Percentiles rank a stretch among this genome's conserved stretches.
Evolutionary conservation across 306 rosid species (phyloP).

Genomic region (Sophora flavescens): DNA sequence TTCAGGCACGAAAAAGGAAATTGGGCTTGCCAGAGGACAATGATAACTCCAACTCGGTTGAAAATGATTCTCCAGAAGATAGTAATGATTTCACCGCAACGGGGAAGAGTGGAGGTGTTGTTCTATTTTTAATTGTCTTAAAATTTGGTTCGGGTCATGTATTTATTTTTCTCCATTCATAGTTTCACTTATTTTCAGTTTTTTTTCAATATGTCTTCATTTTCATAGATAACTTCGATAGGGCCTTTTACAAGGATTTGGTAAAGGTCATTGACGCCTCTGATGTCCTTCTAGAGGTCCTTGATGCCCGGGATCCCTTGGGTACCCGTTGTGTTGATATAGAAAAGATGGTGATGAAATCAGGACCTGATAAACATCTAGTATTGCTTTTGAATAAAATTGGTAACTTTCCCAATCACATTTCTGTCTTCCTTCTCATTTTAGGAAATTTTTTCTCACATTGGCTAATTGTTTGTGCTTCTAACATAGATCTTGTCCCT

Average conservation of each 20-base stretch:
- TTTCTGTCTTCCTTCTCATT: neutral
- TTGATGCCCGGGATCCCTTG: conserved; percentile 97
- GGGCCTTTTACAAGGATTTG: conserved; percentile 90
- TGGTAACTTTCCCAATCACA: conserved; percentile 54
- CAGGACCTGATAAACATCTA: conserved; percentile 82
- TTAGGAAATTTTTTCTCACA: neutral
- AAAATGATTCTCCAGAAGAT: conserved; percentile 21
- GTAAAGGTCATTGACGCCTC: conserved; percentile 88
- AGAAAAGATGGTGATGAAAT: conserved; percentile 88
- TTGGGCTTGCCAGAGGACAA: conserved; percentile 77
- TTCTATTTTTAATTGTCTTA: conserved; percentile 11
- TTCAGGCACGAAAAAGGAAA: conserved; percentile 92
- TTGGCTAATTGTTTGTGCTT: conserved; percentile 41
- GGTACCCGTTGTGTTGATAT: conserved; percentile 90
- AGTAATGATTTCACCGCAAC: conserved; percentile 36
- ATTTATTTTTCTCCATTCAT: neutral
- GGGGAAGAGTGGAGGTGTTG: conserved; percentile 65
- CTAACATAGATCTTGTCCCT: conserved; percentile 85
- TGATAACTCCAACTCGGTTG: conserved; percentile 46
- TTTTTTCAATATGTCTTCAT: conserved; percentile 4
- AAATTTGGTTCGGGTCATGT: neutral
- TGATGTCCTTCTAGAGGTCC: conserved; percentile 94
- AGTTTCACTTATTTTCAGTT: neutral
- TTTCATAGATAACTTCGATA: conserved; percentile 68
- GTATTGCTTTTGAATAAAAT: conserved; percentile 94